These are phyloP conservation scores for Tylopilus vinaceipallidus DNA, from an alignment of 768 basidiomycete genomes.

Conservation along the genomic window DNA sequence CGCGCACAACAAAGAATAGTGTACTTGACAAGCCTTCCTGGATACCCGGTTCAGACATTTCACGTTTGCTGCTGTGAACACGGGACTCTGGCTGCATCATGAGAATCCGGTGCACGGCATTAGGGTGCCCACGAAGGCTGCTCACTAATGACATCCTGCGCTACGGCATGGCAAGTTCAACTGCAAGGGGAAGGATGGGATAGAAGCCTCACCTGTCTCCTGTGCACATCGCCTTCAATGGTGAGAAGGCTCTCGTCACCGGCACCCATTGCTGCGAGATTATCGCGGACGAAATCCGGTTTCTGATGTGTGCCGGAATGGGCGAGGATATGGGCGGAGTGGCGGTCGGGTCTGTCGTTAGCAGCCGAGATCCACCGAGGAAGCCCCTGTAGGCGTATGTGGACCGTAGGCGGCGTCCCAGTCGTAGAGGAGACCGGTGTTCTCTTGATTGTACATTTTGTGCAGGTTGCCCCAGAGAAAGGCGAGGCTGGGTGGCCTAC, in stretches of 20 bases:
- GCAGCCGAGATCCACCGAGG: constrained; percentile 49
- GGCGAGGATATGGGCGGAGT: constrained; percentile 55
- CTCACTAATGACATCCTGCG: constrained; percentile 52
- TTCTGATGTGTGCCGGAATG: constrained; percentile 60
- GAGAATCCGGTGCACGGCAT: neutral
- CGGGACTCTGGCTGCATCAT: constrained; percentile 38
- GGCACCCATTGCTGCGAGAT: constrained; percentile 48
- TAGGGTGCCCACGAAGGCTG: constrained; percentile 5
- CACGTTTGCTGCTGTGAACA: constrained; percentile 50
- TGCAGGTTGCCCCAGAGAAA: constrained; percentile 52
- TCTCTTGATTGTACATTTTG: constrained; percentile 58
- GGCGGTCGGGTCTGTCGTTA: constrained; percentile 58
- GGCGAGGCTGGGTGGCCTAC: constrained; percentile 44
- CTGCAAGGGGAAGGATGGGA: neutral
- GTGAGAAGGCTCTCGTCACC: constrained; percentile 50
- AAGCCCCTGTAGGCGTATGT: constrained; percentile 55
- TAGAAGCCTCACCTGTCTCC: constrained; percentile 40
- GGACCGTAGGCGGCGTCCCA: constrained; percentile 48
- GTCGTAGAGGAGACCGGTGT: constrained; percentile 43
- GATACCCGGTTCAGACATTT: constrained; percentile 55
- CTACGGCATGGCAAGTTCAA: constrained; percentile 28
- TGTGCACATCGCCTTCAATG: constrained; percentile 55
- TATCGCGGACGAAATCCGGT: constrained; percentile 54
- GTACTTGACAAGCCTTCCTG: constrained; percentile 53
- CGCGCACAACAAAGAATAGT: constrained; percentile 6